phyloP scores from a whole-genome alignment of 805 yeast genomes.

The Blastobotrys chiropterorum region DNA sequence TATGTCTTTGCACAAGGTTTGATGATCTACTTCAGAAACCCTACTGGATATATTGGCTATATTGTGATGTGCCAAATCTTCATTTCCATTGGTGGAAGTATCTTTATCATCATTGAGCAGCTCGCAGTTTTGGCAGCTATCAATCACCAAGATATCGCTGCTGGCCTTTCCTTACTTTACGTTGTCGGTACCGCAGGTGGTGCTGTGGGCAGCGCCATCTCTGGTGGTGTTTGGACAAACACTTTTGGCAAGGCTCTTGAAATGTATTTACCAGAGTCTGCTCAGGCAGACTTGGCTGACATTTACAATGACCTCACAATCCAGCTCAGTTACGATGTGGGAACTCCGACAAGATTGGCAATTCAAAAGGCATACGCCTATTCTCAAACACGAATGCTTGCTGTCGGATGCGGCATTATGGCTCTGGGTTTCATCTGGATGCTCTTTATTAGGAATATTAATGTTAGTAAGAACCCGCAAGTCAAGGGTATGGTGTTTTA shows the following conservation, averaged over 20 bases:
- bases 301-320: conserved; percentile 14
- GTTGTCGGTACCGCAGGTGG: conserved; percentile 50
- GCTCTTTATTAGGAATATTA: conserved; percentile 9
- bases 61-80: conserved; percentile 55
- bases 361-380: conserved; percentile 16
- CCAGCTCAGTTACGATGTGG: conserved; percentile 11
- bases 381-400: conserved; percentile 15
- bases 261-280: conserved; percentile 25
- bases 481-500: conserved; percentile 7
- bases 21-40: conserved; percentile 44
- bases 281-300: conserved; percentile 6
- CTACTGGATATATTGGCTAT: conserved; percentile 42
- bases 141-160: conserved; percentile 53
- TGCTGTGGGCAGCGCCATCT: conserved; percentile 50
- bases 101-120: conserved; percentile 50
- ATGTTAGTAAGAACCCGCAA: conserved; percentile 8
- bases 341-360: conserved; percentile 12
- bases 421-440: conserved; percentile 7
- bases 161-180: conserved; percentile 43
- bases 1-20: conserved; percentile 55
- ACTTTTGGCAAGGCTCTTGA: conserved; percentile 26
- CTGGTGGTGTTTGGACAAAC: conserved; percentile 57
- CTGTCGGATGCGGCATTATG: conserved; percentile 10
- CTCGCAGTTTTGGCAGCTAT: conserved; percentile 49
- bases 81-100: conserved; percentile 59